These are phyloP conservation scores for Backusella westeae DNA, from an alignment of 192 early-diverging fungal species.

Conservation along the genomic window DNA sequence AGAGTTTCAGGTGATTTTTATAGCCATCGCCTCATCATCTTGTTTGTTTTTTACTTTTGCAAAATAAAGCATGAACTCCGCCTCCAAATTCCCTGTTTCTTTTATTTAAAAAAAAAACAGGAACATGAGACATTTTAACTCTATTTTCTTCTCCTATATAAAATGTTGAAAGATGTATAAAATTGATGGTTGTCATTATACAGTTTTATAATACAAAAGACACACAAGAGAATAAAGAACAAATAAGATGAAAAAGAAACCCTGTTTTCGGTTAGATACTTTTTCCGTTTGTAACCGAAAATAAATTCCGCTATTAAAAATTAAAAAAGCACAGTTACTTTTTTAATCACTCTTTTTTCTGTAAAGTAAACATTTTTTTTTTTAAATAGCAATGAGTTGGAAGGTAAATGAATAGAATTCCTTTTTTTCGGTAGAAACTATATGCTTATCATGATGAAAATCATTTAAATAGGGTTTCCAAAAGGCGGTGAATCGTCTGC, in stretches of 20 bases:
- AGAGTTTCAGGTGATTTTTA: background rate
- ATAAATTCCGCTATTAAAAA: background rate
- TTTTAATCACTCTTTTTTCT: background rate
- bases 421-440: background rate
- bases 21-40: background rate
- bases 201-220: no score
- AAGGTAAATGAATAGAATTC: conserved; percentile 7
- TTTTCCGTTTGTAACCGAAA: background rate
- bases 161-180: background rate
- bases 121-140: background rate
- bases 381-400: conserved; percentile 9
- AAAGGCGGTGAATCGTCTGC: conserved; percentile 81
- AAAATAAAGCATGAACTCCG: background rate
- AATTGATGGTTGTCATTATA: background rate
- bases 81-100: background rate
- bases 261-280: background rate
- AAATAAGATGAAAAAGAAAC: background rate
- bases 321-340: background rate
- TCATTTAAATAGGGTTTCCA: conserved; percentile 25
- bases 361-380: background rate
- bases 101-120: background rate
- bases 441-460: background rate
- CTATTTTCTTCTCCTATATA: background rate
- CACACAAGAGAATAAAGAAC: background rate
- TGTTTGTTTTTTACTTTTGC: background rate